Evolutionary conservation across 2,329 filamentous ascomycete species (phyloP).

Genomic region (Zymoseptoria tritici): DNA sequence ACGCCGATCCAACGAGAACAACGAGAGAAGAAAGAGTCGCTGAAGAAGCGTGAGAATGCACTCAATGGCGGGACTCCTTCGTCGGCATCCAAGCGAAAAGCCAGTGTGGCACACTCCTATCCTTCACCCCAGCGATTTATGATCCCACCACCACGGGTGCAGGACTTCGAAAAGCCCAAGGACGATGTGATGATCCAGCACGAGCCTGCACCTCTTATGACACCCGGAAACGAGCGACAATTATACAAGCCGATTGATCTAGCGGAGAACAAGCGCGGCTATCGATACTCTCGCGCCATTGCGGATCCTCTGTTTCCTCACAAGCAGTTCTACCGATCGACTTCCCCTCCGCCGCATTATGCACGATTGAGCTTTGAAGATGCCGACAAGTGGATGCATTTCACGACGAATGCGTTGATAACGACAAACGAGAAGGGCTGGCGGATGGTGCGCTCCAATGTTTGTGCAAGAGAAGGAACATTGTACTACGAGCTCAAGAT

Average conservation of each 20-base stretch:
- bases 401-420: conserved; percentile 61
- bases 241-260: conserved; percentile 44
- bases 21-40: conserved; percentile 43
- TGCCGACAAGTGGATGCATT: conserved; percentile 74
- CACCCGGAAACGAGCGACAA: conserved; percentile 36
- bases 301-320: conserved; percentile 82
- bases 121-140: conserved; percentile 46
- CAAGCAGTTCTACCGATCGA: conserved; percentile 80
- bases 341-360: conserved; percentile 75
- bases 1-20: conserved; percentile 41
- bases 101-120: conserved; percentile 29
- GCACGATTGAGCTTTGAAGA: conserved; percentile 90
- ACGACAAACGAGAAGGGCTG: conserved; percentile 90
- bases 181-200: conserved; percentile 41
- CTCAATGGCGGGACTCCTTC: conserved; percentile 28
- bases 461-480: conserved; percentile 78
- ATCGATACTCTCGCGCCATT: conserved; percentile 84
- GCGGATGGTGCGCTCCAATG: conserved; percentile 82
- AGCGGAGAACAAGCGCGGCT: conserved; percentile 62
- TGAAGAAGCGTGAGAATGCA: conserved; percentile 46
- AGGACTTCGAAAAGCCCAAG: conserved; percentile 44
- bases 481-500: conserved; percentile 95
- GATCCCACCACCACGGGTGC: conserved; percentile 39
- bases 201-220: conserved; percentile 39
- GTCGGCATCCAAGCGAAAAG: conserved; percentile 34